phyloP scores from a whole-genome alignment of 768 basidiomycete genomes.

The Clavaria fumosa region DNA sequence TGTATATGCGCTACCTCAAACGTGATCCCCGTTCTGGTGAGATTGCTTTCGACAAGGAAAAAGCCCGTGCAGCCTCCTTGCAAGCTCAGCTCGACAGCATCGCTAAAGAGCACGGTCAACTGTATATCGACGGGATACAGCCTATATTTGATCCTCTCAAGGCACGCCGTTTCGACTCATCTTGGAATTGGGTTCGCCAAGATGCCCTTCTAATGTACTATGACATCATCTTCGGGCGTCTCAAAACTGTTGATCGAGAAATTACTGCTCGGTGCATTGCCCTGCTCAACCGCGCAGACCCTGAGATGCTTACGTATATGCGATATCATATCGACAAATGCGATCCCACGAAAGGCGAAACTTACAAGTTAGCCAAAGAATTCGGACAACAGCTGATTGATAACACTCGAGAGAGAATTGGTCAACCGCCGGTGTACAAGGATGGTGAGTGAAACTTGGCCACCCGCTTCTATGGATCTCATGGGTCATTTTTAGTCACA shows the following conservation, averaged over 20 bases:
- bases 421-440: constrained; percentile 81
- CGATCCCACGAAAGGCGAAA: constrained; percentile 72
- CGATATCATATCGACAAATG: constrained; percentile 84
- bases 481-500: constrained; percentile 42
- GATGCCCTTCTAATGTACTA: constrained; percentile 95
- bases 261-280: constrained; percentile 95
- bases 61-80: constrained; percentile 50
- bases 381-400: constrained; percentile 93
- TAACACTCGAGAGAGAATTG: constrained; percentile 78
- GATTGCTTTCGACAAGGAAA: constrained; percentile 77
- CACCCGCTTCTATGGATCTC: constrained; percentile 6
- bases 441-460: constrained; percentile 50
- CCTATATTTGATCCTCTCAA: constrained; percentile 91
- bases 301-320: constrained; percentile 85
- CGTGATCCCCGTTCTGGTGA: constrained; percentile 90
- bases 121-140: constrained; percentile 88
- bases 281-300: constrained; percentile 95
- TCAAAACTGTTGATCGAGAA: constrained; percentile 89
- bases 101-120: constrained; percentile 81
- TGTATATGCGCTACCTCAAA: constrained; percentile 93
- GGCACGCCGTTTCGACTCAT: constrained; percentile 95
- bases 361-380: constrained; percentile 89
- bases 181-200: constrained; percentile 99
- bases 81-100: constrained; percentile 85
- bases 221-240: constrained; percentile 92